These are phyloP conservation scores for Sanguinoderma infundibulare DNA, from an alignment of 1,284 basidiomycete genomes.

Conservation along the genomic window DNA sequence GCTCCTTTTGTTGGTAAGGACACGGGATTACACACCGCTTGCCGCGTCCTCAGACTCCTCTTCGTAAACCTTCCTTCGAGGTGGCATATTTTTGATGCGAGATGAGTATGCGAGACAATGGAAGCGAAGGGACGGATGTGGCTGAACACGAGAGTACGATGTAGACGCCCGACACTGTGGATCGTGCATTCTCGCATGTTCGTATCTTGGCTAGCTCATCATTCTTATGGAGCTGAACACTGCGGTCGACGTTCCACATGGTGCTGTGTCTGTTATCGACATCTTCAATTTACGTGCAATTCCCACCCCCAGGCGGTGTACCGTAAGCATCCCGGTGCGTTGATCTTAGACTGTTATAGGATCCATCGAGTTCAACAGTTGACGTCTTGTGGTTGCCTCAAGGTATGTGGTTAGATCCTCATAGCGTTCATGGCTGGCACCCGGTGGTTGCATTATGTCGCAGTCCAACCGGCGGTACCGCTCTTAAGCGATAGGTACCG, in stretches of 20 bases:
- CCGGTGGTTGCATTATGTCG: too few species aligned
- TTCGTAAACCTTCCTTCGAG: slow-evolving; percentile 23
- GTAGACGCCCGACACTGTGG: not conserved
- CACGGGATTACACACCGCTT: slow-evolving; percentile 25
- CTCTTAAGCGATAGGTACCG: too few species aligned
- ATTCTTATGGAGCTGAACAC: not conserved
- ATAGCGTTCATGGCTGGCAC: too few species aligned
- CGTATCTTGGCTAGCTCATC: not conserved
- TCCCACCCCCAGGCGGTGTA: too few species aligned
- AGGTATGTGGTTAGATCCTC: too few species aligned
- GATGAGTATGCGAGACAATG: not conserved
- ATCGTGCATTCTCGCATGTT: not conserved
- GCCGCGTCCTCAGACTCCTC: slow-evolving; percentile 29
- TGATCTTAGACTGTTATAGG: too few species aligned
- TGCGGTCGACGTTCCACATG: slow-evolving; percentile 2
- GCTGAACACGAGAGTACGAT: not conserved
- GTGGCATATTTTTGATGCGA: slow-evolving; percentile 13
- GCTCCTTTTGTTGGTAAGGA: not conserved
- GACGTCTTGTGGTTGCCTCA: too few species aligned
- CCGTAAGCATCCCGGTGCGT: too few species aligned
- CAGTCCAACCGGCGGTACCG: too few species aligned
- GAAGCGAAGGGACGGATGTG: not conserved
- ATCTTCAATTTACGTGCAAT: too few species aligned
- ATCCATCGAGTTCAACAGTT: too few species aligned
- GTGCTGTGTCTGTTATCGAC: too few species aligned